Base-by-base conservation (phyloP, 345 rosid species). In the Camelina sativa region DNA sequence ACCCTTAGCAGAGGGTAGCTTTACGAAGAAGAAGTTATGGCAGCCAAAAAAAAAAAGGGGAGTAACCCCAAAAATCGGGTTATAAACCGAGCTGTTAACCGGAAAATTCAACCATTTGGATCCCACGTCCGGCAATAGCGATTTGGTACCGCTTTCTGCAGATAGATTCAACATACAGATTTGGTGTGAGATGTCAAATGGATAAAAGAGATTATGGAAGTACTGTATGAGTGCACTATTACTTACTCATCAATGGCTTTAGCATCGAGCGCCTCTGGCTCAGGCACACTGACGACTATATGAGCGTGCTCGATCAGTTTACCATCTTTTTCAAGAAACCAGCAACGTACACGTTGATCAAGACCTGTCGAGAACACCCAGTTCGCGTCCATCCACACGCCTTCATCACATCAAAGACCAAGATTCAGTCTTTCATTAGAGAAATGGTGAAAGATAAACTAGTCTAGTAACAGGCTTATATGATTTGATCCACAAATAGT, bases 281-380 rank as follows among this genome's bases (percentile, higher is more conserved):
- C 98, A 7, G 96, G 93, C 44, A 95, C 97, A 52, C 91, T 89
- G 8, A 87, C 76, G 57, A 90, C 77, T 61, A 86, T 50, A 78
- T 82, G 85, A 80, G 91, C 72, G 53, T 85, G 83, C 73, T 87
- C 89, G 0, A 37, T 73, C 16, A 88, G 76, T 81, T 82, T 84
- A 65, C 84, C 76, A 15, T 74, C 67, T 40, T 85, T 84, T 64
- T 83, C 76, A 17, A 86, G 72, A 41, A 53, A 79, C 98, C 97
- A 95, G 80, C 93, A 92, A 69, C 97, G 79, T 60, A 95, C 79
- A 7, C 99, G 94, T 81, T 92, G 98, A 86, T 95, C 99, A 79
- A 95, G 98, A 65, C 99, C 97, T n/a, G 97, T 83, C 3, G 96
- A 92, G 70, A 95, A 90, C 46, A 92, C 86, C 97, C 97, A 92